Base-by-base conservation (phyloP, 179 eudicot species). In the Sideroxylon spinosum region DNA sequence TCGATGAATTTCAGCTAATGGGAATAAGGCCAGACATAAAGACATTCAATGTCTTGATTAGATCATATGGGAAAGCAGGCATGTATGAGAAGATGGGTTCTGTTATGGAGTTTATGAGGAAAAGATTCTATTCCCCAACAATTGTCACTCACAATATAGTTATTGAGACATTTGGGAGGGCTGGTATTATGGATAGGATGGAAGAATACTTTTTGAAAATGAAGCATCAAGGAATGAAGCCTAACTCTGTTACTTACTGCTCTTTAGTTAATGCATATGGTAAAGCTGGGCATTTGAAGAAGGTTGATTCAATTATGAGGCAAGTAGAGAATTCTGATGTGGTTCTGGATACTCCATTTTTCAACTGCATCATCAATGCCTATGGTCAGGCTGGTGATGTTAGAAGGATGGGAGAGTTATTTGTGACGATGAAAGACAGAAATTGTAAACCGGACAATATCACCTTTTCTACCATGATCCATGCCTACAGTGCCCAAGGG, bases 161-260 rank as follows among this genome's bases (percentile, higher is more conserved):
- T 26, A 89, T 95, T 20, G 91, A 91, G 69, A 78, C 84, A 16
- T 91, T 78, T 83, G 97, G 95, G 69, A 88, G 80, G 61, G 91
- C 87, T 73, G 93, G 91, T 56, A 78, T 82, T 77, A 82, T 91
- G 20, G 83, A 86, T 56, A 88, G 85, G 80, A 90, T 93, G 98
- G 93, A 89, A 69, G 88, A 88, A 32, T 68, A 85, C 72, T 95
- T 95, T 88, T 73, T 86, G 83, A 87, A 86, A 81, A 93, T 95
- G 98, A 95, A 95, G 87, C 95, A 93, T 86, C 88, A 83, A 76
- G 98, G 98, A 59, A 80, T 90, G 79, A 95, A 93, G 81, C 98
- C 98, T 20, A 95, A 89, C 78, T 74, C 92, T 52, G 70, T 91
- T 57, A 93, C 98, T 28, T 95, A 93, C 73, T 91, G 95, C 77